Evolutionary conservation across 345 rosid species (phyloP).

Genomic region (Gossypium longicalyx): DNA sequence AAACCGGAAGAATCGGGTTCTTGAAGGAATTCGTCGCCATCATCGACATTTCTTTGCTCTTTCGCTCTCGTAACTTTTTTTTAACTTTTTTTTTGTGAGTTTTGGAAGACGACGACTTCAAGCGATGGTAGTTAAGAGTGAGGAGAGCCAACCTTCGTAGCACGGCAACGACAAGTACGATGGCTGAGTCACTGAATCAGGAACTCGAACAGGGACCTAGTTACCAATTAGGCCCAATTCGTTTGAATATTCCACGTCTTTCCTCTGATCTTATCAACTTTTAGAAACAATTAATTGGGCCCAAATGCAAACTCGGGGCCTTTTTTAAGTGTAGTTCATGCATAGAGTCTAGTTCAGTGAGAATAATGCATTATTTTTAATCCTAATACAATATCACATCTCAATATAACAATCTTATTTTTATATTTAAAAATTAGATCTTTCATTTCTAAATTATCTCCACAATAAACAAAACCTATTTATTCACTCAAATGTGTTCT

Average conservation of each 20-base stretch:
- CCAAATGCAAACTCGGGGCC: neutral
- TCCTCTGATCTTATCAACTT: neutral
- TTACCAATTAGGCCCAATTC: neutral
- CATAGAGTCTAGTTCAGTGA: too few species aligned
- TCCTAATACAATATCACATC: too few species aligned
- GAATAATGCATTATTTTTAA: too few species aligned
- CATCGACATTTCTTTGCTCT: constrained; percentile 22
- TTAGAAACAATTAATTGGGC: neutral
- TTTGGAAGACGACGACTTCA: constrained; percentile 8
- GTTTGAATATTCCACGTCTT: neutral
- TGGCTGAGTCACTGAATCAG: neutral
- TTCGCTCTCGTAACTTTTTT: neutral
- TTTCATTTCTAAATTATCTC: too few species aligned
- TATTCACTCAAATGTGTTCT: too few species aligned
- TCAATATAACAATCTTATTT: too few species aligned
- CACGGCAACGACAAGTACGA: constrained; percentile 6
- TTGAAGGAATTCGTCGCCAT: constrained; percentile 46
- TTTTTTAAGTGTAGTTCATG: neutral
- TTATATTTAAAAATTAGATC: too few species aligned
- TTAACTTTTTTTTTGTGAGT: neutral
- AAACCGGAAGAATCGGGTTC: constrained; percentile 60
- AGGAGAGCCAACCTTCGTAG: neutral
- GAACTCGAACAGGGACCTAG: neutral
- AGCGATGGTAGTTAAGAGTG: neutral
- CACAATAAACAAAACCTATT: too few species aligned